Base-by-base conservation (phyloP, 2,329 filamentous ascomycete species). In the Penicillium sp. region DNA sequence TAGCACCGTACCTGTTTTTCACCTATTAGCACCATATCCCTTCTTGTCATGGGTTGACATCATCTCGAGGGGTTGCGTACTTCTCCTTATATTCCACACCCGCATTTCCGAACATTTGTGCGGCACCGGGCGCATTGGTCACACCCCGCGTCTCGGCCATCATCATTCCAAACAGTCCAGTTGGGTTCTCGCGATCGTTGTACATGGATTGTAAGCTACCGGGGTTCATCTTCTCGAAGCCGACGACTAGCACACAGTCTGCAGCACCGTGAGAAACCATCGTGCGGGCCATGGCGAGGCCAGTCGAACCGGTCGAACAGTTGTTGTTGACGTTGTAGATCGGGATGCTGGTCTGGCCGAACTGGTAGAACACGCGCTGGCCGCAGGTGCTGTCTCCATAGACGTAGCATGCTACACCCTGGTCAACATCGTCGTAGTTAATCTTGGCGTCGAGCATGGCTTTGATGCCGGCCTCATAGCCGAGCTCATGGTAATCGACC, bases 251-350 rank as follows among this genome's bases (percentile, higher is more conserved):
- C 19, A 95, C 82, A 66, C 88, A 95, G 70, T 95, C 87, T 1
- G 88, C 87, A 13, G 81, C 87, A 31, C 90, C 90, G 60, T 87
- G 79, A 6, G 82, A 77, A 61, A 96, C 83, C 67, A 94, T 78
- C 46, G 84, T 88, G 31, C 89, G 78, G 2, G 80, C 93, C 79
- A 97, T 85, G 65, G 84, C 83, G 51, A 97, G 75, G 8, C 91
- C 93, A 0, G 91, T 95, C 4, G 85, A 89, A n/a, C 91, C 93
- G 0, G 91, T 97, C 4, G 87, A 88, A 77, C 91, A 97, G 76
- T 96, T 96, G 78, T 97, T 97, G 80, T 96, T 97, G 65, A 95
- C 88, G 65, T 97, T 97, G 77, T 94, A 90, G 67, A 97, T 88
- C 63, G 91, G 91, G 61, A 97, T 96, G 64, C 85, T 79, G 38